Percentiles rank a stretch among this genome's conserved stretches.
Evolutionary conservation across 2,329 filamentous ascomycete species (phyloP).

Genomic region (Penicillium sp.): DNA sequence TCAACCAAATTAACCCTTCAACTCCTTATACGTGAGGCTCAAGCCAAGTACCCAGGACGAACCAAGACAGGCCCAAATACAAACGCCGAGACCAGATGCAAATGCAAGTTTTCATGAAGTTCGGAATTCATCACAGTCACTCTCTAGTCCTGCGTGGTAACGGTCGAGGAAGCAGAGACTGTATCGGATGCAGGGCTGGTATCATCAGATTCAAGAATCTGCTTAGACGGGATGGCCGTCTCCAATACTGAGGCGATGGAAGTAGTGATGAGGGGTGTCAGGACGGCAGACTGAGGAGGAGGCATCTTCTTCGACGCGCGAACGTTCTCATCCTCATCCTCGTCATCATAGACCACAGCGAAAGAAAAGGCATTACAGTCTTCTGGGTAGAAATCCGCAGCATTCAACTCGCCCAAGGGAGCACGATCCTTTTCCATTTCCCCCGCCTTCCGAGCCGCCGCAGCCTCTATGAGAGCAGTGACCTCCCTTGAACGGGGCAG

Average conservation of each 20-base stretch:
- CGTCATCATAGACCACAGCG: constrained; percentile 65
- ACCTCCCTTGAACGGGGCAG: constrained; percentile 51
- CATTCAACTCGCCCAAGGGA: constrained; percentile 69
- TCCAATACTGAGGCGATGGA: constrained; percentile 35
- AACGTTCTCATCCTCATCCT: constrained; percentile 49
- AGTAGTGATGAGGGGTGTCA: constrained; percentile 27
- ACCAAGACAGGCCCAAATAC: constrained; percentile 8
- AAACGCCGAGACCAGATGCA: constrained; percentile 24
- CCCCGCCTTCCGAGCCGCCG: constrained; percentile 50
- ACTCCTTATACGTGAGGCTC: neutral
- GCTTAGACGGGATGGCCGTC: constrained; percentile 20
- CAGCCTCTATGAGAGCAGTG: constrained; percentile 21
- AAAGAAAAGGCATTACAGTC: constrained; percentile 67
- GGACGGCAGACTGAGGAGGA: constrained; percentile 22
- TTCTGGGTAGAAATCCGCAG: constrained; percentile 68
- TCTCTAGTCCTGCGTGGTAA: constrained; percentile 3
- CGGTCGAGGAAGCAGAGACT: constrained; percentile 19
- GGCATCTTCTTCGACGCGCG: constrained; percentile 23
- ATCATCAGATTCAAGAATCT: constrained; percentile 49
- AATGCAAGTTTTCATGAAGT: constrained; percentile 16
- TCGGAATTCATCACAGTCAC: neutral
- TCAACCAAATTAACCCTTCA: constrained; percentile 10
- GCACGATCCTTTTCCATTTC: constrained; percentile 68
- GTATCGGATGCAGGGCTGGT: constrained; percentile 63
- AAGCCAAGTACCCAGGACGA: neutral